Evolutionary conservation across 768 basidiomycete species (phyloP), one percentile per base, ranked within the genome.

Genomic region (Russula sp.): DNA sequence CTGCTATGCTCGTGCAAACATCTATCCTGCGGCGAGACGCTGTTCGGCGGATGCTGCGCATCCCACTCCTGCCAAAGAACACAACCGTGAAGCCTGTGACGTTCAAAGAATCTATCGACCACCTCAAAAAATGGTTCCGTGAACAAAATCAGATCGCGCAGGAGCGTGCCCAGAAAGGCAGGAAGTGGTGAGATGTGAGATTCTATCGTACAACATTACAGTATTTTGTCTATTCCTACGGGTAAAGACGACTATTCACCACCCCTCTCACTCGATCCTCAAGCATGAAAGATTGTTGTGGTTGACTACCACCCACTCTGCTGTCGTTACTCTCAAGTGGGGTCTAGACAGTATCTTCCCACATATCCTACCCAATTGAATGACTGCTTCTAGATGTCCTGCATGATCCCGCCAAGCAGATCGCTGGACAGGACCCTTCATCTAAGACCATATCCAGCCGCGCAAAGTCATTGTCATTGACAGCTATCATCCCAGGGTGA

Each of bases 1-100:
- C 64, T 4, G 50, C 80, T 60, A 76, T 82, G 37, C 72, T 78
- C 40, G 34, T 78, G 11, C 87, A 88, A 68, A 78, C 80, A 6
- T 34, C 72, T 9, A 8, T 82, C 54, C 72, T 87, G 27, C 78
- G 78, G 40, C 66, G 71, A 9, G 74, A 77, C 22, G 70, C 72
- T 8, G 72, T 84, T 45, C 79, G 83, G 39, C 71, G 71, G 32
- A 54, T 69, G 10, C 71, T 82, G 31, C 68, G 70, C 54, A 75
- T 81, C 62, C 74, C 75, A 3, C 16, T 66, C 45, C 55, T 73
- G 20, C 63, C 67, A 22, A 62, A 57, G 54, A 42, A 44, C 49
- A 18, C 34, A 44, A 3, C 49, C 37, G 7, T 47, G 45, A 22
- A 62, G 50, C 65, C 67, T 6, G 67, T 68, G 22, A 66, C 52